Conservation (phyloP, 805 yeast genomes). For the Candida germanica region DNA sequence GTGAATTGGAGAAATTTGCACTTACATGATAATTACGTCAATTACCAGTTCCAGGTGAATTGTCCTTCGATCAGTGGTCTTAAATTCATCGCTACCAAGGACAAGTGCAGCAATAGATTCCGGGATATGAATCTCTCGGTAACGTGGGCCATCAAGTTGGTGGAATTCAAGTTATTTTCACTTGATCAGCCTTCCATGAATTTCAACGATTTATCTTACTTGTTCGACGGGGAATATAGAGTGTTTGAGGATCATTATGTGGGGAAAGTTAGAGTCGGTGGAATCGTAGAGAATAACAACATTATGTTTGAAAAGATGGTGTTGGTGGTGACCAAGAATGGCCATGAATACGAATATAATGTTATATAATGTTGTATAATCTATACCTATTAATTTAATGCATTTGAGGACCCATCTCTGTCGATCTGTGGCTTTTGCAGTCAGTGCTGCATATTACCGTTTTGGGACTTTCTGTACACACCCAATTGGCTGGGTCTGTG, state of each 20-base stretch:
- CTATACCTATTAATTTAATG: too few species aligned
- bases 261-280: conserved; percentile 12
- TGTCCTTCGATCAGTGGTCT: conserved; percentile 13
- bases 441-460: too few species aligned
- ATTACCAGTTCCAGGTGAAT: conserved; percentile 9
- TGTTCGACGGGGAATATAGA: conserved; percentile 11
- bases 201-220: conserved; percentile 8
- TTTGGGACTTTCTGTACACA: too few species aligned
- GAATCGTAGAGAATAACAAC: conserved; percentile 10
- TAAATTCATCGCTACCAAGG: conserved; percentile 4
- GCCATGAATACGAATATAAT: conserved; percentile 9
- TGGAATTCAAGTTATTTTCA: conserved; percentile 8
- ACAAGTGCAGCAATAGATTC: background rate
- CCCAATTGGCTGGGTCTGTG: too few species aligned
- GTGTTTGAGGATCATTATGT: conserved; percentile 6
- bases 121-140: conserved; percentile 5
- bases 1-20: conserved; percentile 20
- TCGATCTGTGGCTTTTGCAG: too few species aligned
- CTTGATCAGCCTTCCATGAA: conserved; percentile 12
- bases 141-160: conserved; percentile 13
- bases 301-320: conserved; percentile 10
- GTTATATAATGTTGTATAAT: too few species aligned
- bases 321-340: conserved; percentile 1
- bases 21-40: conserved; percentile 24
- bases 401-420: too few species aligned